Percentiles rank a stretch among this genome's conserved stretches.
These are phyloP conservation scores for Lactuca sativa DNA, from an alignment of 129 eudicot genomes.

Conservation along the genomic window DNA sequence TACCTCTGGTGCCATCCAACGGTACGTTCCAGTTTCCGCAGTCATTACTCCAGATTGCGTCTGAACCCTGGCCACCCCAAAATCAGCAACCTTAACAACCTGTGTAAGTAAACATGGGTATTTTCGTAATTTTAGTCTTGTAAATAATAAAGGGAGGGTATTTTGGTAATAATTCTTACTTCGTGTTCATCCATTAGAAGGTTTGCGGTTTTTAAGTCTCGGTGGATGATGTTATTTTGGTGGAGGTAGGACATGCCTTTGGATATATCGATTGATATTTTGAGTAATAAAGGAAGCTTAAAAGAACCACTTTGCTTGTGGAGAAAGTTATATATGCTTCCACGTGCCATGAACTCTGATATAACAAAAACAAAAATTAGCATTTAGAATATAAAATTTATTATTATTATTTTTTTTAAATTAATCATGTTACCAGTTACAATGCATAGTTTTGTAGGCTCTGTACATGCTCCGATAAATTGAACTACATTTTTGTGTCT, in stretches of 20 bases:
- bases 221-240: slow-evolving; percentile 69
- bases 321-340: slow-evolving; percentile 59
- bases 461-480: slow-evolving; percentile 79
- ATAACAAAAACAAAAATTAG: slow-evolving; percentile 20
- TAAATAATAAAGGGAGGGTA: background rate
- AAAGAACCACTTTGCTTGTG: slow-evolving; percentile 70
- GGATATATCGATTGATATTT: slow-evolving; percentile 73
- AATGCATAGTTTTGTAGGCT: slow-evolving; percentile 65
- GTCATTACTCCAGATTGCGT: slow-evolving; percentile 80
- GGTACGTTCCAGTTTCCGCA: slow-evolving; percentile 85
- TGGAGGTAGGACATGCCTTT: slow-evolving; percentile 82
- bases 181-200: slow-evolving; percentile 80
- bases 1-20: slow-evolving; percentile 99
- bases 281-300: slow-evolving; percentile 58
- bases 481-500: slow-evolving; percentile 85
- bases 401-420: background rate
- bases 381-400: slow-evolving; percentile 1
- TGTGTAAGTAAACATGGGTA: slow-evolving; percentile 8
- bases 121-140: background rate
- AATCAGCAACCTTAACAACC: slow-evolving; percentile 90
- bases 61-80: slow-evolving; percentile 84
- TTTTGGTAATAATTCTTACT: slow-evolving; percentile 42
- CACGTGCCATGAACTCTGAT: slow-evolving; percentile 78
- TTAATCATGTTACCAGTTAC: slow-evolving; percentile 54
- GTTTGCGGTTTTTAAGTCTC: slow-evolving; percentile 84